These are phyloP conservation scores for Microsporum audouinii DNA, from an alignment of 2,329 filamentous ascomycete genomes.

Conservation along the genomic window DNA sequence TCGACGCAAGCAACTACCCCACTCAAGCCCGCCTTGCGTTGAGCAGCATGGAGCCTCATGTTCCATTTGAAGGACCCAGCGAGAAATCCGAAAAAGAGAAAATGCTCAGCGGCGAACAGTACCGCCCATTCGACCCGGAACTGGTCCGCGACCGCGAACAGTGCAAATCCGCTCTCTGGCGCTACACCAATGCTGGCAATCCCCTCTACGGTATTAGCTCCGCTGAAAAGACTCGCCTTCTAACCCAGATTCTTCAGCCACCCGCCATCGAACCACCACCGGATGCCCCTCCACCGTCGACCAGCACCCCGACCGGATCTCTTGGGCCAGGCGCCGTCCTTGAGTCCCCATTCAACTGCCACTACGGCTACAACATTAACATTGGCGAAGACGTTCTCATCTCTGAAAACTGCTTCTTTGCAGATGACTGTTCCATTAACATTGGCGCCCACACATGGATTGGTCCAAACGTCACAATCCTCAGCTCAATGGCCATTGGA, in stretches of 20 bases:
- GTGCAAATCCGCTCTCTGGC: constrained; percentile 69
- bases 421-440: constrained; percentile 71
- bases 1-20: constrained; percentile 33
- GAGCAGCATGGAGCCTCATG: constrained; percentile 31
- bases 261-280: constrained; percentile 18
- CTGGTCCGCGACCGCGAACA: constrained; percentile 73
- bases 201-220: constrained; percentile 58
- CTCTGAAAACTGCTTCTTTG: constrained; percentile 69
- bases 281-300: constrained; percentile 37
- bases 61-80: constrained; percentile 23
- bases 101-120: constrained; percentile 73
- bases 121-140: constrained; percentile 65
- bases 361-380: constrained; percentile 90
- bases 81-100: constrained; percentile 67
- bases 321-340: constrained; percentile 68
- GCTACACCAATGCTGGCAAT: constrained; percentile 75
- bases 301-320: constrained; percentile 43
- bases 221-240: constrained; percentile 30
- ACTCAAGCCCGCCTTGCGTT: constrained; percentile 34
- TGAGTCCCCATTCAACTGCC: constrained; percentile 80
- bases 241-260: constrained; percentile 31
- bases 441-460: constrained; percentile 62
- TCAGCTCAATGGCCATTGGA: constrained; percentile 60
- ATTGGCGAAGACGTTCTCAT: constrained; percentile 79
- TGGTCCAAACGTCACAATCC: constrained; percentile 77